phyloP scores from a whole-genome alignment of 257 asterid genomes.

The Solanum bukasovii region DNA sequence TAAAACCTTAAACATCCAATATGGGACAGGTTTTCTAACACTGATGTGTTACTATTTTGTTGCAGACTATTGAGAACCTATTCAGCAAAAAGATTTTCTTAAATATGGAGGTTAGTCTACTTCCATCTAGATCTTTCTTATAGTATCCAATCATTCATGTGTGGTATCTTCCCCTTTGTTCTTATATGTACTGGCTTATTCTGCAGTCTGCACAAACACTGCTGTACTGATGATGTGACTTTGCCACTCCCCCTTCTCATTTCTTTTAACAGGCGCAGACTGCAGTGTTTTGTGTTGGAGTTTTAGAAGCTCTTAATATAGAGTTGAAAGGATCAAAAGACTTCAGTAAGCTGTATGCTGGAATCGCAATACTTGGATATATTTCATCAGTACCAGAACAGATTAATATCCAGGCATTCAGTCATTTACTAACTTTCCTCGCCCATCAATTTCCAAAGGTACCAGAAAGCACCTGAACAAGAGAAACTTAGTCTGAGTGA shows the following conservation, averaged over 20 bases:
- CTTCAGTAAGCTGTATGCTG: conserved; percentile 65
- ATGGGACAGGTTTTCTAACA: neutral
- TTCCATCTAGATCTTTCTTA: neutral
- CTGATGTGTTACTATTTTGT: conserved; percentile 7
- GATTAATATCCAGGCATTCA: conserved; percentile 47
- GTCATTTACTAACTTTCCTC: conserved; percentile 60
- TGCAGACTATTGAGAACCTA: conserved; percentile 89
- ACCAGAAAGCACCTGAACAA: neutral
- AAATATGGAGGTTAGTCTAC: conserved; percentile 69
- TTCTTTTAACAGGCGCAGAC: conserved; percentile 45
- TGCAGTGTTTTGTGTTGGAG: conserved; percentile 51
- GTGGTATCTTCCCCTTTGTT: neutral
- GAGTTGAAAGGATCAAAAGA: conserved; percentile 87
- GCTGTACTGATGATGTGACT: neutral
- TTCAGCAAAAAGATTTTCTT: conserved; percentile 71
- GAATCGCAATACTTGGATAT: conserved; percentile 85
- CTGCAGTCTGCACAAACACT: neutral
- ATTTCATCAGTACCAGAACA: conserved; percentile 60
- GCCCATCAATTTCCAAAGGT: conserved; percentile 89
- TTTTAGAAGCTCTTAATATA: conserved; percentile 49
- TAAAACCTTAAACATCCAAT: neutral
- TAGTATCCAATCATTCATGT: neutral
- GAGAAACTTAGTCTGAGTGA: neutral
- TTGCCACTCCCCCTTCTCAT: neutral
- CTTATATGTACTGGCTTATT: neutral